Percentiles rank a stretch among this genome's conserved stretches.
phyloP scores from a whole-genome alignment of 2,329 filamentous ascomycete species.

The Colletotrichum ledebouriae region DNA sequence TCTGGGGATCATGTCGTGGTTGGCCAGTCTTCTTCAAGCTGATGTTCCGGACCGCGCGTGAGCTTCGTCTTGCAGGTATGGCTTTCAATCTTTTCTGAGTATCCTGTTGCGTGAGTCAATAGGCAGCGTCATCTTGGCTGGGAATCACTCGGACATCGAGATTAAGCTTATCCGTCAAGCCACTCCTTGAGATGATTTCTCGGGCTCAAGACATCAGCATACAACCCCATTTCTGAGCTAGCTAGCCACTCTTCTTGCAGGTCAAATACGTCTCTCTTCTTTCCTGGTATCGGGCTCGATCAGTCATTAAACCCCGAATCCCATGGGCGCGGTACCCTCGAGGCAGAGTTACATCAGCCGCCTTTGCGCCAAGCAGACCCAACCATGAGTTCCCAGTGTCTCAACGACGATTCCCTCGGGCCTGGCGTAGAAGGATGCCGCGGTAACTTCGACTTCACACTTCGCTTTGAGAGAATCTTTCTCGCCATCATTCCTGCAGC shows the following conservation, averaged over 20 bases:
- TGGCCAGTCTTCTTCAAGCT: slow-evolving; percentile 8
- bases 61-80: neutral
- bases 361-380: neutral
- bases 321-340: neutral
- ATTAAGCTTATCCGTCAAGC: slow-evolving; percentile 29
- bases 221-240: neutral
- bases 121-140: neutral
- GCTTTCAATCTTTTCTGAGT: neutral
- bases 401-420: slow-evolving; percentile 53
- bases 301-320: neutral
- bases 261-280: neutral
- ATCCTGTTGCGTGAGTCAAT: slow-evolving; percentile 13
- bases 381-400: slow-evolving; percentile 44
- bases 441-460: slow-evolving; percentile 59
- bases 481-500: slow-evolving; percentile 54
- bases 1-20: neutral
- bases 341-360: slow-evolving; percentile 1
- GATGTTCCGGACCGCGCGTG: neutral
- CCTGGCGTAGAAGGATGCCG: slow-evolving; percentile 56
- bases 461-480: slow-evolving; percentile 58
- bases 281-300: neutral
- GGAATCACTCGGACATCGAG: neutral
- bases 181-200: neutral
- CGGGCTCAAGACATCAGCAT: neutral
- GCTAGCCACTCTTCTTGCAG: neutral